Evolutionary conservation across 225 moss, liverwort and hornwort species (phyloP), one percentile per base, ranked within the genome.

Genomic region (Sphagnum tenellum): DNA sequence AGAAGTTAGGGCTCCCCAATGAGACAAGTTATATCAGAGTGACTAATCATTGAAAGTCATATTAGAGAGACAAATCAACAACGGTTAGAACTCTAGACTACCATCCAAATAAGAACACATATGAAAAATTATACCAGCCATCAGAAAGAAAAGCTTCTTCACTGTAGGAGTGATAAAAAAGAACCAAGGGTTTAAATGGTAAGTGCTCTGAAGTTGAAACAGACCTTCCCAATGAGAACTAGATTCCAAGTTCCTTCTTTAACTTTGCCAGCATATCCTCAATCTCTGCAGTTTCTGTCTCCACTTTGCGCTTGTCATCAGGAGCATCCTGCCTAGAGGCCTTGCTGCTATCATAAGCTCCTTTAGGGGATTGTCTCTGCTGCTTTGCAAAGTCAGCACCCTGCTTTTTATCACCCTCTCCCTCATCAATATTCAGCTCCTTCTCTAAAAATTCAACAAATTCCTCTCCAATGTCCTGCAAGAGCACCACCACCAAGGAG

Each of bases 381-480:
- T 69, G 70, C 29, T 69, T 64, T 1, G 74, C 49, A 67, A 44
- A 72, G 11, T 72, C 71, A 14, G 73, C 62, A 4, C 63, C 72
- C 54, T 72, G 61, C 66, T 29, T 66, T 8, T 66, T 70, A 56
- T 80, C 75, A 4, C 76, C 57, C 4, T 13, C 50, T 47, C 4
- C 47, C 13, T 89, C 92, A 60, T 69, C 78, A 14, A 89, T 75
- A 50, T 89, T 86, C 56, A 98, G 69, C 59, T 93, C 98, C 75
- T 98, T 98, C 75, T 98, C 98, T 60, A 98, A 62, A 60, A 90
- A 93, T 69, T 92, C 93, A 58, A 98, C 98, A 63, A 98, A 90
- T 62, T 98, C 90, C 73, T 98, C 98, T 55, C 98, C 98, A 49
- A 98, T 81, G 60, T 93, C 93, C 94, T 94, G 67, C 0, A 69